These are phyloP conservation scores for Stereum hirsutum DNA, from an alignment of 1,284 basidiomycete species.

Conservation along the genomic window DNA sequence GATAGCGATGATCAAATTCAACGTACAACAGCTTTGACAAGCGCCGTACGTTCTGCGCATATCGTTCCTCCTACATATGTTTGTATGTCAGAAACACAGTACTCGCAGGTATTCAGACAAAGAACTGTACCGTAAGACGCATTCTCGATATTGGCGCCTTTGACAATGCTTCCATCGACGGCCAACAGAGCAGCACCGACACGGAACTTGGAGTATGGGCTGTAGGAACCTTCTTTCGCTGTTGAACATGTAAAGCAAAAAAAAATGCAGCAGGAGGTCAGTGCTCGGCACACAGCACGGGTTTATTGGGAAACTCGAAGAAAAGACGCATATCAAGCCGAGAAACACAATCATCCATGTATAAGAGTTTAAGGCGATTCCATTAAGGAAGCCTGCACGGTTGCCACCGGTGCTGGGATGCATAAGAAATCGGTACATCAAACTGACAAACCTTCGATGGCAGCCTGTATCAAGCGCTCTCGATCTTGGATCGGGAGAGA, in stretches of 20 bases:
- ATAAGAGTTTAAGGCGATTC: neutral
- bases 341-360: neutral
- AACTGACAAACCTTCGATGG: conserved; percentile 20
- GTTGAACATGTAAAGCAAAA: neutral
- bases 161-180: conserved; percentile 62
- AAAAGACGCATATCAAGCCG: no score
- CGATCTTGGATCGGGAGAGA: conserved; percentile 14
- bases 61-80: conserved; percentile 54
- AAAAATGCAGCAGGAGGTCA: neutral
- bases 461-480: conserved; percentile 22
- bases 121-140: conserved; percentile 67
- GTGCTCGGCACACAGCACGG: neutral
- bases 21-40: conserved; percentile 78
- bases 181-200: conserved; percentile 81
- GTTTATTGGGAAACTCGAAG: no score
- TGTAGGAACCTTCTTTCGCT: conserved; percentile 57
- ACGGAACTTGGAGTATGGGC: conserved; percentile 79
- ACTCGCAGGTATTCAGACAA: neutral
- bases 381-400: no score
- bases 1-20: conserved; percentile 8
- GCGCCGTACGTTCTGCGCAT: conserved; percentile 84
- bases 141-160: conserved; percentile 86
- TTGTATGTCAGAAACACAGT: neutral
- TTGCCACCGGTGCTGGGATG: no score
- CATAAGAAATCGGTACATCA: no score